Evolutionary conservation across 2,329 filamentous ascomycete genomes (phyloP).

Genomic region (Alternaria sp.): DNA sequence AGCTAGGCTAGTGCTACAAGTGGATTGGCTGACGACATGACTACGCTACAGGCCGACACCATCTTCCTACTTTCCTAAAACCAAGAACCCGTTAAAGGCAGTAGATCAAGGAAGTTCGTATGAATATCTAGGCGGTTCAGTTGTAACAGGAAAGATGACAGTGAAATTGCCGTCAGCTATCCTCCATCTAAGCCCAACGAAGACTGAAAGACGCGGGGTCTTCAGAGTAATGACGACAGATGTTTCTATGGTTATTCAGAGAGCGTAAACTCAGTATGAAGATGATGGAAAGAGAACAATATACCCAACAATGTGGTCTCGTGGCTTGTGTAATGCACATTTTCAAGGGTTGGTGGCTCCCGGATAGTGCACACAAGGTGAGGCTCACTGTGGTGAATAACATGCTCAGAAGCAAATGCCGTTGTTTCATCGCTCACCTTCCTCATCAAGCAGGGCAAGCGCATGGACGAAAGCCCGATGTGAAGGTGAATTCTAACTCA

Average conservation of each 20-base stretch:
- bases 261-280: too few relatives aligned
- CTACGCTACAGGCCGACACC: background rate
- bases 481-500: slow-evolving; percentile 2
- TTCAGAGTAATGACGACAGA: background rate
- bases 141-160: background rate
- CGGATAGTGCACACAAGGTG: background rate
- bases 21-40: slow-evolving; percentile 6
- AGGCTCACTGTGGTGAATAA: background rate
- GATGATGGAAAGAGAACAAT: too few relatives aligned
- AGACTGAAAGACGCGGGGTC: background rate
- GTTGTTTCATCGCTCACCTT: background rate
- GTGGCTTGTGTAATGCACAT: too few relatives aligned
- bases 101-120: background rate
- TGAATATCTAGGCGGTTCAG: background rate
- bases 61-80: background rate
- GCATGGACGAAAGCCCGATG: background rate
- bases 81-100: background rate
- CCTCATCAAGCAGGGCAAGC: background rate
- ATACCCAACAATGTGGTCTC: too few relatives aligned
- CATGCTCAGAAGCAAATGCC: background rate
- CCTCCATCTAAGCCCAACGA: background rate
- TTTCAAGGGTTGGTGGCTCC: background rate
- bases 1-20: background rate
- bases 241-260: background rate
- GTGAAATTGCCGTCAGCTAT: background rate